These are phyloP conservation scores for Pancytospora philotis DNA, from an alignment of 371 early-diverging fungal species.

Conservation along the genomic window DNA sequence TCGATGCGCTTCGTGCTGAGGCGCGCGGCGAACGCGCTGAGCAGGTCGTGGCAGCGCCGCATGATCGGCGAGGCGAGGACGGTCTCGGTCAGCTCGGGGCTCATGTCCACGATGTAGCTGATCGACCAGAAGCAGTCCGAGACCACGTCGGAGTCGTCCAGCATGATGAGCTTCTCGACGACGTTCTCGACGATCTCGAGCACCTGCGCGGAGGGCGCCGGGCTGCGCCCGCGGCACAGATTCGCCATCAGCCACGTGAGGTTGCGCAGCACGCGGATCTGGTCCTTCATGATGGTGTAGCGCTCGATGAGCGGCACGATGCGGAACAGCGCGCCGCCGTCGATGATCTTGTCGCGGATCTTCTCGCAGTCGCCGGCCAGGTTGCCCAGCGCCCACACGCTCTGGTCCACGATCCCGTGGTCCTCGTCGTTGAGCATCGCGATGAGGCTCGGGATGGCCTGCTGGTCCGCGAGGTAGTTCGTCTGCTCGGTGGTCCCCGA, in stretches of 20 bases:
- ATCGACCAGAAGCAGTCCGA: slow-evolving; percentile 97
- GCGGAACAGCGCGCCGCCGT: slow-evolving; percentile 70
- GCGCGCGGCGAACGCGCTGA: slow-evolving; percentile 11
- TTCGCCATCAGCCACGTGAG: slow-evolving; percentile 97
- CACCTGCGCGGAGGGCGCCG: slow-evolving; percentile 66
- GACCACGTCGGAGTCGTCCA: slow-evolving; percentile 78
- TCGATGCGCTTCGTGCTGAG: slow-evolving; percentile 18
- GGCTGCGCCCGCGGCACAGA: slow-evolving; percentile 92
- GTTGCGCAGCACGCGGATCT: slow-evolving; percentile 72
- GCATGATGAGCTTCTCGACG: slow-evolving; percentile 68
- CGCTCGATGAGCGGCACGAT: slow-evolving; percentile 68
- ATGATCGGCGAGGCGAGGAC: slow-evolving; percentile 75
- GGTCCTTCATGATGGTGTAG: slow-evolving; percentile 1
- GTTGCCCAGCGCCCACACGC: slow-evolving; percentile 98
- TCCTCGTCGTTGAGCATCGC: slow-evolving; percentile 71
- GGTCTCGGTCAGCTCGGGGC: slow-evolving; percentile 80
- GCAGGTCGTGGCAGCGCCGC: slow-evolving; percentile 24
- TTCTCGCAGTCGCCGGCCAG: slow-evolving; percentile 93
- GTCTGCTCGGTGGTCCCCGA: slow-evolving; percentile 92
- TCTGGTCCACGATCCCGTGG: slow-evolving; percentile 89
- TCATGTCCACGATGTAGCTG: slow-evolving; percentile 87
- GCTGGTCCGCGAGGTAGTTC: slow-evolving; percentile 74
- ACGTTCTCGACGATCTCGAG: slow-evolving; percentile 62
- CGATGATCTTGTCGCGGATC: slow-evolving; percentile 81
- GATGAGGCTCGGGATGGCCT: slow-evolving; percentile 82